A percentile compares a stretch with the other conserved stretches of the same genome.
phyloP scores from a whole-genome alignment of 2,329 filamentous ascomycete genomes.

The Alternaria gaisen region DNA sequence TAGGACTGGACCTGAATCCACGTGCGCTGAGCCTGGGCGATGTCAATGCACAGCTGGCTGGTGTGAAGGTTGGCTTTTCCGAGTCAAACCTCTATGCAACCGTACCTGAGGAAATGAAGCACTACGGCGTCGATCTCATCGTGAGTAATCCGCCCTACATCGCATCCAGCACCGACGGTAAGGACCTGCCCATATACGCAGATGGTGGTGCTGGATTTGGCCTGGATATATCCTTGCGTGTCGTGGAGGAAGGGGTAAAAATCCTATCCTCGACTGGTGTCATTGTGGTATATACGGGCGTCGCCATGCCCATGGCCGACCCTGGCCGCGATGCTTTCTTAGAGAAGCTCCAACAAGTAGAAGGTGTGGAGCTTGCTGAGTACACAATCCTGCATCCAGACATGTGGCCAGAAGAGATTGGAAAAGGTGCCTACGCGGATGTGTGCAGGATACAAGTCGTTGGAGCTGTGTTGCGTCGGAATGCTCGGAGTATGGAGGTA shows the following conservation, averaged over 20 bases:
- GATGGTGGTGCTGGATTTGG: slow-evolving; percentile 36
- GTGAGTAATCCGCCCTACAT: slow-evolving; percentile 40
- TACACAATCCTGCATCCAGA: slow-evolving; percentile 36
- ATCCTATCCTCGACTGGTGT: slow-evolving; percentile 25
- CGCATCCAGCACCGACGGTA: slow-evolving; percentile 29
- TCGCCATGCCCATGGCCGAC: slow-evolving; percentile 27
- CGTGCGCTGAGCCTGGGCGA: slow-evolving; percentile 26
- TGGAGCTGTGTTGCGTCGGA: slow-evolving; percentile 27
- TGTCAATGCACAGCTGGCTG: slow-evolving; percentile 29
- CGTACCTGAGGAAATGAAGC: slow-evolving; percentile 17
- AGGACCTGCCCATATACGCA: slow-evolving; percentile 36
- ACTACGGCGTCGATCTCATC: slow-evolving; percentile 28
- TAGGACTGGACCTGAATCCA: slow-evolving; percentile 34
- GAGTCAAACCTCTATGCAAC: slow-evolving; percentile 34
- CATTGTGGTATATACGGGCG: slow-evolving; percentile 35
- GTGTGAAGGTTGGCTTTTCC: slow-evolving; percentile 21
- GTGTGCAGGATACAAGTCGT: slow-evolving; percentile 38
- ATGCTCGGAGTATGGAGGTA: background rate
- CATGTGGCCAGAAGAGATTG: slow-evolving; percentile 40
- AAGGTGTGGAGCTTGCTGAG: slow-evolving; percentile 23
- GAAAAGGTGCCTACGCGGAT: slow-evolving; percentile 31
- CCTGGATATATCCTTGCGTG: slow-evolving; percentile 30
- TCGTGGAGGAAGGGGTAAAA: slow-evolving; percentile 32
- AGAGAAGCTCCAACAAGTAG: slow-evolving; percentile 23
- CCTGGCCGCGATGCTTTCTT: slow-evolving; percentile 31